Evolutionary conservation across 139 green algal species (phyloP).

Genomic region (Protoeuglena noctilucae): DNA sequence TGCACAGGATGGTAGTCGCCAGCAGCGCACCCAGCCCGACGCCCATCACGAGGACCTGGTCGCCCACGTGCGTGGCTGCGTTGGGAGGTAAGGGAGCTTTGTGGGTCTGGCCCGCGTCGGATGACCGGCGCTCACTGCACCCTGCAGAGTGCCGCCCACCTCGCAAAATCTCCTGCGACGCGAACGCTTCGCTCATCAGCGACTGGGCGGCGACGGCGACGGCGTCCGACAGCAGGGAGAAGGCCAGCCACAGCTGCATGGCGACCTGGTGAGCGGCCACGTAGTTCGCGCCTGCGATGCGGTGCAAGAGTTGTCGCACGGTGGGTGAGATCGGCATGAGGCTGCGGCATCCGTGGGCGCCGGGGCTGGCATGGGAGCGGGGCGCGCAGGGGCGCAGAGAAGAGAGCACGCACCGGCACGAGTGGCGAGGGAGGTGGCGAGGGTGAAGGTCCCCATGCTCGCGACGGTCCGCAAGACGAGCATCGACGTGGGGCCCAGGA

Average conservation of each 20-base stretch:
- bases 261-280: slow-evolving; percentile 3
- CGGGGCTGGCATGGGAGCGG: neutral
- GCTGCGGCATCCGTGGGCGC: no score
- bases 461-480: slow-evolving; percentile 45
- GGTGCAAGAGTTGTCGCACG: no score
- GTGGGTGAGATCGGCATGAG: no score
- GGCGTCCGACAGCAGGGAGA: slow-evolving; percentile 45
- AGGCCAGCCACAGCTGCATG: slow-evolving; percentile 60
- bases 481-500: slow-evolving; percentile 20
- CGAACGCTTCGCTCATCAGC: no score
- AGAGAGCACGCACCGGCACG: slow-evolving; percentile 21
- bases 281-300: no score
- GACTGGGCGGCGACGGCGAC: slow-evolving; percentile 63
- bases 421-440: slow-evolving; percentile 37
- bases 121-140: no score
- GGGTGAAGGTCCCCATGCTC: slow-evolving; percentile 33
- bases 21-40: slow-evolving; percentile 16
- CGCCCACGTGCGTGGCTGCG: no score
- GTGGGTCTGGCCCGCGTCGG: no score
- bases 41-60: slow-evolving; percentile 24
- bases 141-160: neutral
- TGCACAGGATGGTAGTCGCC: slow-evolving; percentile 2
- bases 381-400: neutral
- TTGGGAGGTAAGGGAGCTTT: no score
- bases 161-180: slow-evolving; percentile 15